Evolutionary conservation across 2,329 filamentous ascomycete genomes (phyloP).

Genomic region (Colletotrichum eremochloae): DNA sequence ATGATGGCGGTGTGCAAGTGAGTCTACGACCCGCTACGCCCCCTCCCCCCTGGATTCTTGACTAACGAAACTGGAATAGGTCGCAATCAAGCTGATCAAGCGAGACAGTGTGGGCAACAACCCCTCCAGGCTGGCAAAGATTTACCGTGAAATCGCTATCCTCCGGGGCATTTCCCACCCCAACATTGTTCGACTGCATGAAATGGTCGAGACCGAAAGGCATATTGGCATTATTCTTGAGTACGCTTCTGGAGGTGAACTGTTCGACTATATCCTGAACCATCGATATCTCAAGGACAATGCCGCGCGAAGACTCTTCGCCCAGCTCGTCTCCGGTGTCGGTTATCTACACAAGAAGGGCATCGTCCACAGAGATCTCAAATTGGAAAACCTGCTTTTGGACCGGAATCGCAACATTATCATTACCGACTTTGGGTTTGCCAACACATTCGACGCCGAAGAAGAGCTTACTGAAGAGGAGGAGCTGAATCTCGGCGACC

Average conservation of each 20-base stretch:
- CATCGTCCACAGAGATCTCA: constrained; percentile 96
- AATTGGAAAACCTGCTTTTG: constrained; percentile 93
- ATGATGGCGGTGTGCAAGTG: constrained; percentile 54
- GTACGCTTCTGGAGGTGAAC: constrained; percentile 96
- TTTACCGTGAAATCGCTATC: constrained; percentile 96
- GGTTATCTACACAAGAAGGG: constrained; percentile 99
- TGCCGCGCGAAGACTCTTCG: constrained; percentile 89
- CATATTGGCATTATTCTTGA: constrained; percentile 99
- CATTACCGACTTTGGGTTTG: constrained; percentile 99
- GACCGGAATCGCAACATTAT: constrained; percentile 99
- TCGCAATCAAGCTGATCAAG: constrained; percentile 98
- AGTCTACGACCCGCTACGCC: constrained; percentile 41
- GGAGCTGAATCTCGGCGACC: constrained; percentile 87
- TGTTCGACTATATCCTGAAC: constrained; percentile 98
- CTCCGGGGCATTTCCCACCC: constrained; percentile 89
- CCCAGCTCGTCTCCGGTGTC: constrained; percentile 94
- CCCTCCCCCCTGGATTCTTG: constrained; percentile 25
- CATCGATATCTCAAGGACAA: constrained; percentile 97
- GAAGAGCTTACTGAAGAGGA: constrained; percentile 93
- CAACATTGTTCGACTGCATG: constrained; percentile 96
- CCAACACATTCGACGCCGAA: constrained; percentile 92
- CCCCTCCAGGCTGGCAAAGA: constrained; percentile 91
- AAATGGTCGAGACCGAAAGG: constrained; percentile 98
- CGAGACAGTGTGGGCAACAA: constrained; percentile 91
- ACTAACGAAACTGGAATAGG: constrained; percentile 63